Base-by-base conservation (phyloP, 2,329 filamentous ascomycete species). In the Fusarium equiseti region DNA sequence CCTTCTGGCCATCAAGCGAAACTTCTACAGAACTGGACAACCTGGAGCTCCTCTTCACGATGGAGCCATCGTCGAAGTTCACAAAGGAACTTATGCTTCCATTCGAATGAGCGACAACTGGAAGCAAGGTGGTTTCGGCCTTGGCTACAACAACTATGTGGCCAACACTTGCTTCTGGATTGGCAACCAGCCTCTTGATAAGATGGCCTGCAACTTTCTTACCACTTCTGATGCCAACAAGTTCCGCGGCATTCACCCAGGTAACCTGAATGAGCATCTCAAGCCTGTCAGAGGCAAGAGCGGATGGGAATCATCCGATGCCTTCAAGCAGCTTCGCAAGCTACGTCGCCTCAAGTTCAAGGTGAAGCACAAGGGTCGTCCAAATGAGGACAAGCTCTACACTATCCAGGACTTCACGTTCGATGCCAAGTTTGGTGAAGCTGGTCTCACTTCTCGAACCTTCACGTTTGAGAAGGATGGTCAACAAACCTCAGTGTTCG, bases 151-250 rank as follows among this genome's bases (percentile, higher is more conserved):
- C 73, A 89, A 97, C 13, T 95, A 99, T 75, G 92, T 97, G 31
- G 91, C 95, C 60, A 97, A 98, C 77, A 92, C 93, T 1, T 92
- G 92, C 15, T 99, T 99, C 82, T 98, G 93, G 91, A 86, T 80
- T 1, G 79, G 76, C 0, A 68, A 77, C 3, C 79, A 82, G 48
- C 77, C 76, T 2, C 54, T 88, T 7, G 80, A 82, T 20, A 72
- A 80, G 5, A 60, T 87, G 4, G 60, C 74, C 48, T 75, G 79
- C 77, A 76, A 80, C 56, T 80, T 79, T 22, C 72, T 79, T 45
- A 78, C 66, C 31, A 73, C 74, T 5, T 71, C 74, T 35, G 80
- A 82, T 27, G 63, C 51, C 3, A 43, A 15, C 35, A 74, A 73
- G 22, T 82, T 75, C 66, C 62, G 66, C 8, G 69, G 73, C 8